phyloP scores from a whole-genome alignment of 805 yeast genomes.

The Candida yuanshanica region DNA sequence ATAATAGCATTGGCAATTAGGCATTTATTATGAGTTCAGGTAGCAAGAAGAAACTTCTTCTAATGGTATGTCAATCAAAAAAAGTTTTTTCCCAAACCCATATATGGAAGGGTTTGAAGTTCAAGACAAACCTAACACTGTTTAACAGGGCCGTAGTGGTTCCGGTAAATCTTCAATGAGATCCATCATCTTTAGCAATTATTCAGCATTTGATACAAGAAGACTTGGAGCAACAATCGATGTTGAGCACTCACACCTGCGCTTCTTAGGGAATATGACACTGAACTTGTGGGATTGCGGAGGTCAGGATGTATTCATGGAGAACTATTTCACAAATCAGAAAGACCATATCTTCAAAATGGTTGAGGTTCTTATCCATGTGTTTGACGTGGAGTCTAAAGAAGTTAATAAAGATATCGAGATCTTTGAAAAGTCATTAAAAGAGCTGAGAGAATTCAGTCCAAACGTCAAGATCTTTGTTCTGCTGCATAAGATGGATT shows the following conservation, averaged over 20 bases:
- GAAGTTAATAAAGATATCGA: slow-evolving; percentile 91
- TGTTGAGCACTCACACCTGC: slow-evolving; percentile 93
- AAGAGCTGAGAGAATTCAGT: slow-evolving; percentile 73
- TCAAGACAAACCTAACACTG: too few species aligned
- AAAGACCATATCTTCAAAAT: slow-evolving; percentile 89
- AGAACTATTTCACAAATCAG: slow-evolving; percentile 82
- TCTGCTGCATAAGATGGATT: slow-evolving; percentile 91
- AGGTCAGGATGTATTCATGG: slow-evolving; percentile 96
- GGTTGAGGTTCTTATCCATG: slow-evolving; percentile 94
- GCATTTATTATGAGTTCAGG: slow-evolving; percentile 30
- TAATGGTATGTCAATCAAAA: slow-evolving; percentile 53
- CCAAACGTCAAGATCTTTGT: slow-evolving; percentile 92
- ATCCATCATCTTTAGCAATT: slow-evolving; percentile 90
- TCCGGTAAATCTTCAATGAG: slow-evolving; percentile 98
- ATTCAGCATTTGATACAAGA: slow-evolving; percentile 94
- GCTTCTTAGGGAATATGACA: slow-evolving; percentile 93
- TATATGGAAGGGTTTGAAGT: too few species aligned
- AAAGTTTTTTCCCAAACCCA: too few species aligned
- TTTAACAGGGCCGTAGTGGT: slow-evolving; percentile 78
- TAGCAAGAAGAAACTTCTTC: slow-evolving; percentile 53
- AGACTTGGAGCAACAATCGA: slow-evolving; percentile 96
- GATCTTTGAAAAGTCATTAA: slow-evolving; percentile 78
- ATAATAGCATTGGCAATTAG: too few species aligned
- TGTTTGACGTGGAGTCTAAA: slow-evolving; percentile 91
- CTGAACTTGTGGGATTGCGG: slow-evolving; percentile 98